Evolutionary conservation across 2,329 filamentous ascomycete genomes (phyloP), one percentile per base, ranked within the genome.

Genomic region (Phyllosticta paracitricarpa): DNA sequence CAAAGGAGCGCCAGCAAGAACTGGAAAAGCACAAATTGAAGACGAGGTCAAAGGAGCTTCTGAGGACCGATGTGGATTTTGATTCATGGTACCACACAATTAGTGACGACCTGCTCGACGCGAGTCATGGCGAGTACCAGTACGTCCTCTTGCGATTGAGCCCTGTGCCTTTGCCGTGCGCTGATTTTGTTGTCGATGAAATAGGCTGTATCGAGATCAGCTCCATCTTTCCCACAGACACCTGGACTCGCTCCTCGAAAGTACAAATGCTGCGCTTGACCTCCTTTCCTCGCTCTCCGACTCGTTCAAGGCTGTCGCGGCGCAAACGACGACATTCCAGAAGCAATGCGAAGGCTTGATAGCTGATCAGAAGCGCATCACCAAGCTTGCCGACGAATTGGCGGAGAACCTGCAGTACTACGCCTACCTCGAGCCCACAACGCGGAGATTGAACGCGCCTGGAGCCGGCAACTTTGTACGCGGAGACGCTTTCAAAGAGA

Each of bases 401-500:
- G 88, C 89, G 26, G 89, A 89, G 25, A 95, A 97, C 67, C 79
- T 97, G n/a, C 87, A 92, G 70, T 97, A 96, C 75, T 99, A 99
- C 73, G 85, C 89, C 22, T 97, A 96, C 70, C 82, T 99, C 5
- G 94, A 99, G 65, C 91, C 88, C 55, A 91, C 93, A 63, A 96
- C 91, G 0, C 84, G 92, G 61, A 84, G 91, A 14, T 83, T 99
- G 62, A 97, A 97, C 77, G 92, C 92, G 0, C 92, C 94, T 0
- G 91, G 92, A 0, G 92, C 93, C 22, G 87, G 89, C 56, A 91
- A 88, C 62, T 81, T 96, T 61, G 92, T 97, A 17, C 88, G 92
- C 54, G 87, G 88, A 61, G 86, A 88, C 57, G 88, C 89, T 54
- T 97, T 97, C 70, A 86, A 88, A 2, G 89, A 96, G 59, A 95